Base-by-base conservation (phyloP, 441 rosid species). In the Adansonia madagascariensis region DNA sequence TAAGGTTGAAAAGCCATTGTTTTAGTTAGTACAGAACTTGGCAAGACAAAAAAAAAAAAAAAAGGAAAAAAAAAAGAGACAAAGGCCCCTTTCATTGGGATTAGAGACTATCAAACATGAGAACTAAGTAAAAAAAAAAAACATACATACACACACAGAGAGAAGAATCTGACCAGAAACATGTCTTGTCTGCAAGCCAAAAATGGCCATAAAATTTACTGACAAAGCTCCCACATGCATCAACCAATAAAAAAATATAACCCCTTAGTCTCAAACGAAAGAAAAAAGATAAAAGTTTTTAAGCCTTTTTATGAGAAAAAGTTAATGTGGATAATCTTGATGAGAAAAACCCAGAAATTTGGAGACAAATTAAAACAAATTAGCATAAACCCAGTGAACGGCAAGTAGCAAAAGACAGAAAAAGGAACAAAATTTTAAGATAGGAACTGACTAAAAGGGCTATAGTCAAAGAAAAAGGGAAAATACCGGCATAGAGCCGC, bases 401-500 rank as follows among this genome's bases (percentile, higher is more conserved):
- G 1, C 10, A 61, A 15, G 46, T 64, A 61, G 14, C 20, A 20
- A 27, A 1, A 55, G 9, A 6, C 9, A 27, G 6, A 14, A 31
- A 62, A 0, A 31, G 9, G 12, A 4, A 1, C 8, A 60, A 24
- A 50, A 61, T 49, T 0, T 1, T 10, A 60, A 24, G n/a, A 60
- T 3, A 60, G 24, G 64, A 60, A 60, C n/a, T 24, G 4, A 24
- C 11, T 60, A 27, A 60, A 60, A 59, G 4, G n/a, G n/a, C n/a
- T 24, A 24, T 60, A 60, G 14, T 60, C 10, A 60, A 59, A 59
- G 14, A 59, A 22, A 57, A 57, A 20, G 3, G 62, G 10, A 27
- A 17, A 17, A 47, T 1, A 43, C 70, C 39, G 97, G 91, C 41
- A 80, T 79, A 11, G 98, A 95, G 84, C 99, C 99, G 57, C 98